Base-by-base conservation (phyloP, 2,329 filamentous ascomycete genomes). In the Aureobasidium sp. region DNA sequence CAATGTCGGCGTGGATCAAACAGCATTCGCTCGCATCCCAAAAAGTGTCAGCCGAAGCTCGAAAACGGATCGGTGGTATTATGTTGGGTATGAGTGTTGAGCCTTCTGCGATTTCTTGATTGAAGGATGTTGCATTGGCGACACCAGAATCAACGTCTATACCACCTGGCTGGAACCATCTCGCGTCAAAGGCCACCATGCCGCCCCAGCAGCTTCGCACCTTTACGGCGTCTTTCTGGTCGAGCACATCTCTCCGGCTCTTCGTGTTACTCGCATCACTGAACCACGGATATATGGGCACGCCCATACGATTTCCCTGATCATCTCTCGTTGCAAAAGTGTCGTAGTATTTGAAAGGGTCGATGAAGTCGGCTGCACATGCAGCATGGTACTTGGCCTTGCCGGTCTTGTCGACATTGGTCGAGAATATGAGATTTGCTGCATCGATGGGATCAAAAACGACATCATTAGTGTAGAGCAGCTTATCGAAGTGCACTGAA, bases 161-260 rank as follows among this genome's bases (percentile, higher is more conserved):
- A 13, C 34, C 30, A 10, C 61, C 59, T 25, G 59, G 73, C 67
- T 85, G 82, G 52, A 87, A 82, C 71, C 82, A 85, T 52, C 75
- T 74, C 1, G 83, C 85, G 68, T 86, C 81, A 72, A 86, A 86
- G 2, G 83, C 83, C 2, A 84, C 86, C 83, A 91, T 90, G 27
- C 89, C 89, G 58, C 87, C 86, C 89, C 88, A 91, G 73, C 89
- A 91, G 65, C 85, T 86, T 67, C 81, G 83, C 1, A 91, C 88
- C 9, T 84, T 81, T 1, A 91, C 87, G 0, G 87, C 83, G 66
- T 86, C 84, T 39, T 72, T 79, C 61, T 84, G 82, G 0, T 75
- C 76, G 1, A 89, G 71, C 21, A 90, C 85, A 69, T 88, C 87
- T 5, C 78, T 76, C 47, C 87, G 79, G 74, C 74, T 78, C 16